Evolutionary conservation across 371 early-diverging fungal species (phyloP).

Genomic region (Vairimorpha apis): DNA sequence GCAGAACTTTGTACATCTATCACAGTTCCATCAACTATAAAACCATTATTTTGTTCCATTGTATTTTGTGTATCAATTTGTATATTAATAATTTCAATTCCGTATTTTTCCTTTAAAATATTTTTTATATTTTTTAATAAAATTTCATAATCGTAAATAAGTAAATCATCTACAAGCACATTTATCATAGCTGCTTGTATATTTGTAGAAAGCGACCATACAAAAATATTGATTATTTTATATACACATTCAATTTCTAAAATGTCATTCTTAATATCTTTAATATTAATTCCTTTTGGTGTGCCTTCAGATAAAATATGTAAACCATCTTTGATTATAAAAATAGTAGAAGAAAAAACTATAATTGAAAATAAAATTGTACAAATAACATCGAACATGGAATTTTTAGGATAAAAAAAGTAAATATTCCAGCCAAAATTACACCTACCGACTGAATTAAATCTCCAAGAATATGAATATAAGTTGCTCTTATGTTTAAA

Average conservation of each 20-base stretch:
- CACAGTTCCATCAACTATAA: slow-evolving; percentile 23
- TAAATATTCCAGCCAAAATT: slow-evolving; percentile 72
- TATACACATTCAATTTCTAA: slow-evolving; percentile 27
- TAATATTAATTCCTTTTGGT: slow-evolving; percentile 30
- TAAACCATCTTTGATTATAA: slow-evolving; percentile 70
- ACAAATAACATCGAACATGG: slow-evolving; percentile 74
- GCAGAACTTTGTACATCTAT: slow-evolving; percentile 15
- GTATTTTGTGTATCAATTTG: slow-evolving; percentile 54
- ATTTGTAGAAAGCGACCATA: slow-evolving; percentile 52
- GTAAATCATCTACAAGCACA: slow-evolving; percentile 39
- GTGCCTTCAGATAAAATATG: slow-evolving; percentile 70
- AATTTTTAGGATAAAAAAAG: slow-evolving; percentile 67
- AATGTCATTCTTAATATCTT: slow-evolving; percentile 36
- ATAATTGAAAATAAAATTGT: slow-evolving; percentile 73
- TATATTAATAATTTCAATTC: slow-evolving; percentile 35
- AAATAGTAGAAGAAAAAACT: slow-evolving; percentile 70
- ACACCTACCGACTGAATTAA: slow-evolving; percentile 76
- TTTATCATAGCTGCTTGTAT: slow-evolving; percentile 32
- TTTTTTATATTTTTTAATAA: slow-evolving; percentile 28
- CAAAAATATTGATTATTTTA: slow-evolving; percentile 39
- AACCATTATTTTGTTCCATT: slow-evolving; percentile 10
- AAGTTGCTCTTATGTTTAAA: slow-evolving; percentile 73
- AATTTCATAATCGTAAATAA: slow-evolving; percentile 51
- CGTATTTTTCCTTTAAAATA: slow-evolving; percentile 31
- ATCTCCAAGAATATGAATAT: slow-evolving; percentile 78